Percentiles rank a stretch among this genome's conserved stretches.
phyloP scores from a whole-genome alignment of 805 yeast genomes.

The Dipodascus geniculatus region DNA sequence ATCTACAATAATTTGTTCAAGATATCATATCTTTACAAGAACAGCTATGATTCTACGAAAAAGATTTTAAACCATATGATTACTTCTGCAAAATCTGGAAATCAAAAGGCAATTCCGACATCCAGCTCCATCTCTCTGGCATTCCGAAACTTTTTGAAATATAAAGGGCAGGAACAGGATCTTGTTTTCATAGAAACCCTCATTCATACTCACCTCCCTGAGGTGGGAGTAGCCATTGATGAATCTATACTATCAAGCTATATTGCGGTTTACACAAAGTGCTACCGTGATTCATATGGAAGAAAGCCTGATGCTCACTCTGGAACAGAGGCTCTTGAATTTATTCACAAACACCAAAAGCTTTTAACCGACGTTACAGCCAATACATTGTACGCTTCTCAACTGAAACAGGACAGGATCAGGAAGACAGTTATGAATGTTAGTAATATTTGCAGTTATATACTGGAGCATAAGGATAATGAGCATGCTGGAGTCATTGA shows the following conservation, averaged over 20 bases:
- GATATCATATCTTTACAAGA: background rate
- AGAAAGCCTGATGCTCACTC: background rate
- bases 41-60: background rate
- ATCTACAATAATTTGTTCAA: background rate
- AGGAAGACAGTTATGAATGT: background rate
- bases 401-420: background rate
- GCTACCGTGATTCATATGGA: background rate
- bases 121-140: background rate
- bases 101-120: background rate
- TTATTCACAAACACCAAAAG: background rate
- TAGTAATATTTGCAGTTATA: conserved; percentile 1
- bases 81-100: background rate
- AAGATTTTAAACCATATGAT: background rate
- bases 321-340: background rate
- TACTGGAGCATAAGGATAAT: background rate
- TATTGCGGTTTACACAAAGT: background rate
- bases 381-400: background rate
- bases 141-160: background rate
- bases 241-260: background rate
- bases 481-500: background rate
- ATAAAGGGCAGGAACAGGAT: background rate
- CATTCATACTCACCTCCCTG: background rate
- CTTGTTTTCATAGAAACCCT: background rate
- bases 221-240: background rate
- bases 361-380: background rate